A percentile compares a stretch with the other conserved stretches of the same genome.
These are phyloP conservation scores for Paulownia fortunei DNA, from an alignment of 257 asterid genomes.

Conservation along the genomic window DNA sequence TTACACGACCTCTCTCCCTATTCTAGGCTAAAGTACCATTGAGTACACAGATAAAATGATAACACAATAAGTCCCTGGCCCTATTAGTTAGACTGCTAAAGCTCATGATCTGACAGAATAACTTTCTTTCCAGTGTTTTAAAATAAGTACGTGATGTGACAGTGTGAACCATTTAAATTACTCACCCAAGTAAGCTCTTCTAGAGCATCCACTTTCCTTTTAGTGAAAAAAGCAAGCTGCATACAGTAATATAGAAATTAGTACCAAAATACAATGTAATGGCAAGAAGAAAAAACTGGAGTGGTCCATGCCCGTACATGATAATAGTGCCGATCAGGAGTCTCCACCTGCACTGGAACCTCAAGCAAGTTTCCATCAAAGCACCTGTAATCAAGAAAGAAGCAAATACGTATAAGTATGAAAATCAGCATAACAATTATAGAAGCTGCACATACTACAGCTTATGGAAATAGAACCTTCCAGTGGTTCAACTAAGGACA, in stretches of 20 bases:
- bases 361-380: constrained; percentile 70
- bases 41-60: too few species aligned
- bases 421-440: neutral
- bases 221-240: constrained; percentile 87
- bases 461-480: neutral
- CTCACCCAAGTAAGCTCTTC: constrained; percentile 90
- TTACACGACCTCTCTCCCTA: too few species aligned
- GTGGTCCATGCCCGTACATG: constrained; percentile 48
- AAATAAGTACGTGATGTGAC: neutral
- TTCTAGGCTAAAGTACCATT: too few species aligned
- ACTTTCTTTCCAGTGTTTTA: too few species aligned
- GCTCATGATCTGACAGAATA: too few species aligned
- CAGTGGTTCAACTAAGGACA: too few species aligned
- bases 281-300: neutral
- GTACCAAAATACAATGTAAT: neutral
- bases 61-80: too few species aligned
- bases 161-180: constrained; percentile 11
- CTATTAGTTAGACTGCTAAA: too few species aligned
- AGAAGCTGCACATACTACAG: neutral
- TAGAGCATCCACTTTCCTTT: constrained; percentile 59
- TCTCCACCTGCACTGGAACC: constrained; percentile 85
- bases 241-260: neutral
- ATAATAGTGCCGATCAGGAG: constrained; percentile 81
- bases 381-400: constrained; percentile 54
- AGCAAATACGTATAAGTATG: constrained; percentile 5